Conservation (phyloP, 306 rosid species). For the Gleditsia sinensis region DNA sequence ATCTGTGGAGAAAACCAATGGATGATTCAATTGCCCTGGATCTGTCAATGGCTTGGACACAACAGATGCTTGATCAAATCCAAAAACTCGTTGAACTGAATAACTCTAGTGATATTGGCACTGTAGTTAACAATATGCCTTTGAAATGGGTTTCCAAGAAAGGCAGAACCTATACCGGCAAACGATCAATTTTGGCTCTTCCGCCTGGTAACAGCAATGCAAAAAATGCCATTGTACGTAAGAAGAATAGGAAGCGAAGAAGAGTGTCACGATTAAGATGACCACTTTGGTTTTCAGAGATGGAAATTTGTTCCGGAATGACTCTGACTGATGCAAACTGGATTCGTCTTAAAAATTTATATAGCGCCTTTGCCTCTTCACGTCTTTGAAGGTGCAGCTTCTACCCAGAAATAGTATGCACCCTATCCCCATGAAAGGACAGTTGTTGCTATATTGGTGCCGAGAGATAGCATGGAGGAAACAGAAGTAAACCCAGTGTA, state of each 20-base stretch:
- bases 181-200: constrained; percentile 47
- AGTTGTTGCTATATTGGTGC: neutral
- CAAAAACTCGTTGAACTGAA: constrained; percentile 71
- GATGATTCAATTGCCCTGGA: constrained; percentile 79
- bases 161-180: constrained; percentile 56
- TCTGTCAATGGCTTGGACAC: constrained; percentile 75
- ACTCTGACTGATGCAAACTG: neutral
- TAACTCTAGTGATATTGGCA: constrained; percentile 57
- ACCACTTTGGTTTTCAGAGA: constrained; percentile 15
- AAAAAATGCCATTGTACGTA: constrained; percentile 39
- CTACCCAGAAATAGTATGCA: neutral
- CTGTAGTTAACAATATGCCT: constrained; percentile 71
- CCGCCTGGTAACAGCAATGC: constrained; percentile 38
- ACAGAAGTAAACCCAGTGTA: constrained; percentile 16
- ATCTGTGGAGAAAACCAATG: constrained; percentile 61
- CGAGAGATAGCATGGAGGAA: constrained; percentile 28
- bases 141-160: constrained; percentile 67
- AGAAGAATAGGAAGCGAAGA: constrained; percentile 47
- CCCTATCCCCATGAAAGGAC: neutral
- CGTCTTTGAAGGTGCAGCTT: constrained; percentile 25
- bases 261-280: constrained; percentile 55
- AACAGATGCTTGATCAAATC: constrained; percentile 51
- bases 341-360: constrained; percentile 3
- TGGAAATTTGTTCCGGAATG: constrained; percentile 8
- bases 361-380: neutral